Conservation (phyloP, 2,329 filamentous ascomycete species). For the Aspergillus oerlinghausenensis region DNA sequence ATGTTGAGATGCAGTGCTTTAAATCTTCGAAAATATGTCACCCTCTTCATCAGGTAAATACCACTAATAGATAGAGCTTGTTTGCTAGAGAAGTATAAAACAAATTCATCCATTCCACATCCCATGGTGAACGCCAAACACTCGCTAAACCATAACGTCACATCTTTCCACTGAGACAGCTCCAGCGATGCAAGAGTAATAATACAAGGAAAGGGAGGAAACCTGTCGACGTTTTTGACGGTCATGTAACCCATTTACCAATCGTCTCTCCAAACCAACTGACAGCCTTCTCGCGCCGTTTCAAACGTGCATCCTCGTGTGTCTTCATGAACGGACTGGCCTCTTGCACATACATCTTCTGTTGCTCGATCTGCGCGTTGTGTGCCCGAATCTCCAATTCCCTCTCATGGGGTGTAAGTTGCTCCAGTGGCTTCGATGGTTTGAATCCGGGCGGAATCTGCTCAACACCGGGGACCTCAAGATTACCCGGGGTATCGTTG, state of each 20-base stretch:
- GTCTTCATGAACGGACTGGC: constrained; percentile 33
- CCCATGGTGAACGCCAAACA: background rate
- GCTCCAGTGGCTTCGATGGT: constrained; percentile 34
- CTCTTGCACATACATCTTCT: constrained; percentile 33
- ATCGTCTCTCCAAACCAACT: constrained; percentile 43
- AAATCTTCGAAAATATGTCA: background rate
- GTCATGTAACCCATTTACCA: constrained; percentile 37
- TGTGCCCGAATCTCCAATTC: constrained; percentile 41
- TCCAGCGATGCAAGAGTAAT: constrained; percentile 4
- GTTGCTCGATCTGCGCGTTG: constrained; percentile 35
- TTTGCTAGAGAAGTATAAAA: background rate
- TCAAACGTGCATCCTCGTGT: constrained; percentile 33
- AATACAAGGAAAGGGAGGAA: constrained; percentile 10
- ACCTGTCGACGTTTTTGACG: background rate
- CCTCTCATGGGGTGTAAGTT: constrained; percentile 44
- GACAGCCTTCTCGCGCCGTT: constrained; percentile 36
- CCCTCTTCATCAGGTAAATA: background rate
- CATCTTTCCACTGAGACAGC: background rate
- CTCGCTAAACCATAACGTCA: constrained; percentile 3
- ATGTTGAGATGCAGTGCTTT: background rate
- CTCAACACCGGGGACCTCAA: constrained; percentile 36
- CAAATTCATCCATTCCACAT: background rate
- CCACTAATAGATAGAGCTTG: background rate
- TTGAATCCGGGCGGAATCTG: constrained; percentile 32
- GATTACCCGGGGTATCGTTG: constrained; percentile 12